Conservation (phyloP, 192 early-diverging fungal species). For the Podila epigama region DNA sequence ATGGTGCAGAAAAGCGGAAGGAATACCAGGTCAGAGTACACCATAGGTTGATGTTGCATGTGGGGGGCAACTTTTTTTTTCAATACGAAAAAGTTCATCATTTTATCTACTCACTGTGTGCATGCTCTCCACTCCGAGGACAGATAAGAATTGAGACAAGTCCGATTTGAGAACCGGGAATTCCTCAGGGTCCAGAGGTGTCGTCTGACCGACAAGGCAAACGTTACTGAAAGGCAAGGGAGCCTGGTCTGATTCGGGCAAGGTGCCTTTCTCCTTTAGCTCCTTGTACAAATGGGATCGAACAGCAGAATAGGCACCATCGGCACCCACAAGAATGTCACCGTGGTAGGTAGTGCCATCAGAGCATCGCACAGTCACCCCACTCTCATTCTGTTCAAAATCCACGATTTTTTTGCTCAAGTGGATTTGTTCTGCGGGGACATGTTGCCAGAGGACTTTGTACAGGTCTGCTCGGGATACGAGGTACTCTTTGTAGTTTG, state of each 20-base stretch:
- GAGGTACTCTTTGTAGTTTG: neutral
- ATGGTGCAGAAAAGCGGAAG: no score
- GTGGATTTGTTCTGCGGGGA: neutral
- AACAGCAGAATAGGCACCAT: neutral
- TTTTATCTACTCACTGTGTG: neutral
- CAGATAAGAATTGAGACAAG: neutral
- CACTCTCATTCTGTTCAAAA: neutral
- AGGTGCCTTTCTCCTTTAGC: neutral
- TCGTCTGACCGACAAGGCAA: neutral
- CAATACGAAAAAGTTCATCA: neutral
- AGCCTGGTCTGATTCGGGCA: neutral
- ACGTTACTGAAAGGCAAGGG: neutral
- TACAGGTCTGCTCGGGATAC: neutral
- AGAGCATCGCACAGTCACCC: neutral
- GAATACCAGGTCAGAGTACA: no score
- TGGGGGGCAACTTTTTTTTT: no score
- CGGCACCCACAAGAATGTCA: neutral
- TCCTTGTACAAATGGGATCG: neutral
- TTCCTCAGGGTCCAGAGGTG: neutral
- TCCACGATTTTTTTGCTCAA: neutral
- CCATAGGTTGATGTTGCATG: no score
- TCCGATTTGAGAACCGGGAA: neutral
- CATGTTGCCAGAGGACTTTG: neutral
- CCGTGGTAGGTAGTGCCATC: neutral
- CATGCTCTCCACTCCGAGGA: neutral